These are phyloP conservation scores for Bifiguratus adelaidae DNA, from an alignment of 192 early-diverging fungal species.

Conservation along the genomic window DNA sequence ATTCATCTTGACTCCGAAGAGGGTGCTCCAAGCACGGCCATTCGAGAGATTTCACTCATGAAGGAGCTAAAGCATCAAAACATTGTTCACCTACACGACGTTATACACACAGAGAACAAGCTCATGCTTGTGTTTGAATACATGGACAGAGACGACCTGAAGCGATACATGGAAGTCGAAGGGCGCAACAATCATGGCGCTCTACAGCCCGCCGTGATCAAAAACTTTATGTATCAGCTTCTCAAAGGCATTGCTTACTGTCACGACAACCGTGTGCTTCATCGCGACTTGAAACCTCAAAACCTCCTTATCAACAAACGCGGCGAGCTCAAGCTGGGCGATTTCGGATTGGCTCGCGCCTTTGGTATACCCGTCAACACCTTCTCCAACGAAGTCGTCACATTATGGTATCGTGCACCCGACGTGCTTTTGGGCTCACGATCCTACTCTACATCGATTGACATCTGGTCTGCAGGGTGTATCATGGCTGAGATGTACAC, in stretches of 20 bases:
- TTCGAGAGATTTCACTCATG: conserved; percentile 96
- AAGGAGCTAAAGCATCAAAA: conserved; percentile 93
- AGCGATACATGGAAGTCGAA: conserved; percentile 73
- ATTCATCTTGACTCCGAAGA: conserved; percentile 87
- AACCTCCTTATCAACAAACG: conserved; percentile 73
- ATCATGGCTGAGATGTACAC: conserved; percentile 95
- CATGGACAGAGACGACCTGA: conserved; percentile 83
- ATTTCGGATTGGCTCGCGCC: conserved; percentile 76
- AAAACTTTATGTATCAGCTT: conserved; percentile 75
- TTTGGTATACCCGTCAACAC: conserved; percentile 86
- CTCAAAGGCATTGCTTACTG: conserved; percentile 76
- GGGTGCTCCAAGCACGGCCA: conserved; percentile 93
- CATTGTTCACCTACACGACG: conserved; percentile 75
- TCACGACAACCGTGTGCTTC: conserved; percentile 75
- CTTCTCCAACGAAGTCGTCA: conserved; percentile 97
- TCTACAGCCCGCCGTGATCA: conserved; percentile 51
- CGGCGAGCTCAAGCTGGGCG: conserved; percentile 75
- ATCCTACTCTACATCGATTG: conserved; percentile 91
- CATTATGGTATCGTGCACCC: conserved; percentile 95
- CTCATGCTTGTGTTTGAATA: conserved; percentile 81
- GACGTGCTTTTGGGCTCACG: conserved; percentile 95
- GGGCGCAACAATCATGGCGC: conserved; percentile 54
- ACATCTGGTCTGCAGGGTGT: conserved; percentile 97
- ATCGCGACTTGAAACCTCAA: conserved; percentile 81
- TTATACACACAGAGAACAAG: conserved; percentile 79